These are phyloP conservation scores for Mycena amicta DNA, from an alignment of 768 basidiomycete species.

Conservation along the genomic window DNA sequence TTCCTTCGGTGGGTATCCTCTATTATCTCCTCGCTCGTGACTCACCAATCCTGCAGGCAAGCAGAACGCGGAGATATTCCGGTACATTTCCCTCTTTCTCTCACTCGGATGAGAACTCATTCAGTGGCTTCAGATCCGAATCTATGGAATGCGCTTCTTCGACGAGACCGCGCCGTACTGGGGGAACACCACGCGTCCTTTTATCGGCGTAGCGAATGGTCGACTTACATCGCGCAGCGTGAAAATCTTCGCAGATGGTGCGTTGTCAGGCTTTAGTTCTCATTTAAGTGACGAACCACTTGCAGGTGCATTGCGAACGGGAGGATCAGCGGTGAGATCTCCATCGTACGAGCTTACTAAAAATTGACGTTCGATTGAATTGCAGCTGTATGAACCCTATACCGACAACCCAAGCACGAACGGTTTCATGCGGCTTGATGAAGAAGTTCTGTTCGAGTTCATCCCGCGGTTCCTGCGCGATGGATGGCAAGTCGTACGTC, in stretches of 20 bases:
- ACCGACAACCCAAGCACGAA: constrained; percentile 54
- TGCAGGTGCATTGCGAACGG: constrained; percentile 7
- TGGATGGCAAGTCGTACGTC: constrained; percentile 74
- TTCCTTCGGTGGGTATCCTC: constrained; percentile 57
- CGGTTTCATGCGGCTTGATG: constrained; percentile 57
- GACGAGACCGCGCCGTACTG: constrained; percentile 62
- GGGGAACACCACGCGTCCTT: constrained; percentile 57
- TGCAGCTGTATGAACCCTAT: constrained; percentile 59
- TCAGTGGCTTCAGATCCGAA: constrained; percentile 45
- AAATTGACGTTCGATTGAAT: too few relatives aligned
- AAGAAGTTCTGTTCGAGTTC: constrained; percentile 46
- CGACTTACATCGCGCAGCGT: constrained; percentile 65
- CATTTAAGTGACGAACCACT: neutral
- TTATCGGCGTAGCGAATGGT: constrained; percentile 60
- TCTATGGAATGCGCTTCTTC: constrained; percentile 66
- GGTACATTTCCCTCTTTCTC: constrained; percentile 41
- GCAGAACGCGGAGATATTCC: too few relatives aligned
- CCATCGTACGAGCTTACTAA: neutral
- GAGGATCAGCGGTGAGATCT: constrained; percentile 5
- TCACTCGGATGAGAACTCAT: neutral
- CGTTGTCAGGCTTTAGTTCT: neutral
- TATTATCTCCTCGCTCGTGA: constrained; percentile 63
- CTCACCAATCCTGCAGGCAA: too few relatives aligned
- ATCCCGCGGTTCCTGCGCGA: constrained; percentile 55
- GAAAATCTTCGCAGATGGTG: constrained; percentile 82